Conservation (phyloP, 75 land plant species). For the Adiantum capillusveneris region DNA sequence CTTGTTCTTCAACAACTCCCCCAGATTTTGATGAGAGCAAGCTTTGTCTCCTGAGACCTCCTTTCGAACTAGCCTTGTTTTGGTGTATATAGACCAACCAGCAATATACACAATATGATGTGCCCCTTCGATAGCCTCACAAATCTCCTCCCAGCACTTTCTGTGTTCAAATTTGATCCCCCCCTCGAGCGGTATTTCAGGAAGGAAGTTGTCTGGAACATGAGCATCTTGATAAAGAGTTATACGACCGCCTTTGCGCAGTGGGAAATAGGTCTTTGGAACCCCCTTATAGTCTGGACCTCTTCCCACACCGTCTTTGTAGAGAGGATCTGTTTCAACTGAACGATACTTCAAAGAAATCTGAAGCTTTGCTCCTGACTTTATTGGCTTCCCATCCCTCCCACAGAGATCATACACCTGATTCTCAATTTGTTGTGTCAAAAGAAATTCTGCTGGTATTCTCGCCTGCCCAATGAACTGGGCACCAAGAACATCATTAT, state of each 20-base stretch:
- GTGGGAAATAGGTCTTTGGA: conserved; percentile 60
- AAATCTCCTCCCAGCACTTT: conserved; percentile 78
- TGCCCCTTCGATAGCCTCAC: conserved; percentile 55
- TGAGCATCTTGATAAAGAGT: conserved; percentile 85
- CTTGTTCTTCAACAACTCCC: conserved; percentile 69
- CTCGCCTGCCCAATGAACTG: conserved; percentile 64
- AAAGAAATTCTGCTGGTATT: conserved; percentile 49
- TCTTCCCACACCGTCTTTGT: conserved; percentile 45
- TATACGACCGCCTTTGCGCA: conserved; percentile 47
- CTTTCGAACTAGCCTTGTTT: conserved; percentile 47
- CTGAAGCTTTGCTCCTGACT: conserved; percentile 29
- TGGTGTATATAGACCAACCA: conserved; percentile 68
- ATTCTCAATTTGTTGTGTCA: conserved; percentile 34
- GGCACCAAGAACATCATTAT: conserved; percentile 74
- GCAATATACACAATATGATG: conserved; percentile 55
- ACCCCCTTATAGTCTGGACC: conserved; percentile 54
- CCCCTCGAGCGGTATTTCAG: conserved; percentile 35
- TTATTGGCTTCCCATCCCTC: conserved; percentile 47
- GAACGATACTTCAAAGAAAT: conserved; percentile 50
- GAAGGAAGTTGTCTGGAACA: conserved; percentile 44
- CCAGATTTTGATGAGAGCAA: conserved; percentile 31
- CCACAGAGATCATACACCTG: conserved; percentile 50
- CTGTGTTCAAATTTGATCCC: conserved; percentile 28
- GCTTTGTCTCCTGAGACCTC: background rate
- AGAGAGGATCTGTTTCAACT: conserved; percentile 35